phyloP scores from a whole-genome alignment of 495 filamentous ascomycete genomes.

The Aeminium ludgeri region DNA sequence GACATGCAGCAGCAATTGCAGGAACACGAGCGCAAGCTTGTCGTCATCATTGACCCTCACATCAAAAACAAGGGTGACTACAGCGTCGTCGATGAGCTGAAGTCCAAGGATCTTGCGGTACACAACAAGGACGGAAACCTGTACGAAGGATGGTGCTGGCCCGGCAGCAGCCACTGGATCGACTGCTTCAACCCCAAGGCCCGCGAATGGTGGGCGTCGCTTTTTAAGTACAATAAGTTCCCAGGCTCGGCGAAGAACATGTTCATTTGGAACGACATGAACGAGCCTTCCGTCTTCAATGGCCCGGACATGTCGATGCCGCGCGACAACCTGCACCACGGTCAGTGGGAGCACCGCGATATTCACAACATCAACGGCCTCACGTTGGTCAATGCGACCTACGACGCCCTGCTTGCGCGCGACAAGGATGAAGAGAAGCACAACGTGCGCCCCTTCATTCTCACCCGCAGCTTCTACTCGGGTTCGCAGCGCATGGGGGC shows the following conservation, averaged over 20 bases:
- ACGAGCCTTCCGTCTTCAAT: slow-evolving; percentile 96
- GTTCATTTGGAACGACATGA: slow-evolving; percentile 99
- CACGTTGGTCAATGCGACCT: slow-evolving; percentile 86
- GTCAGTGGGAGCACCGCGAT: slow-evolving; percentile 91
- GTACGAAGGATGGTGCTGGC: slow-evolving; percentile 98
- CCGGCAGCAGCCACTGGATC: slow-evolving; percentile 87
- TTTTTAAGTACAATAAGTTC: slow-evolving; percentile 78
- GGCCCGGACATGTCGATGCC: slow-evolving; percentile 96
- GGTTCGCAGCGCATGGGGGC: slow-evolving; percentile 79
- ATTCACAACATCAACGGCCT: slow-evolving; percentile 89
- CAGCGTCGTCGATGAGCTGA: slow-evolving; percentile 58
- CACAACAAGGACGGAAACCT: slow-evolving; percentile 77
- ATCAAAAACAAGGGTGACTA: slow-evolving; percentile 84
- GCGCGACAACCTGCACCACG: slow-evolving; percentile 86
- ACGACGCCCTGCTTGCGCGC: slow-evolving; percentile 60
- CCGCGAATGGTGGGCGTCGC: slow-evolving; percentile 68
- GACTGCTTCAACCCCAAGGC: slow-evolving; percentile 85
- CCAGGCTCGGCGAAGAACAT: slow-evolving; percentile 66
- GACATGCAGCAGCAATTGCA: slow-evolving; percentile 78
- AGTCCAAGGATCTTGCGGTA: slow-evolving; percentile 62
- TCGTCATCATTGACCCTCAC: slow-evolving; percentile 89
- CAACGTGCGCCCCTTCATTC: slow-evolving; percentile 55
- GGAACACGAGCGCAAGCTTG: slow-evolving; percentile 70
- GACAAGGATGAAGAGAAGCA: slow-evolving; percentile 53
- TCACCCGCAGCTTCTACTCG: slow-evolving; percentile 81